These are phyloP conservation scores for Stevia rebaudiana DNA, from an alignment of 140 eudicot species.

Conservation along the genomic window DNA sequence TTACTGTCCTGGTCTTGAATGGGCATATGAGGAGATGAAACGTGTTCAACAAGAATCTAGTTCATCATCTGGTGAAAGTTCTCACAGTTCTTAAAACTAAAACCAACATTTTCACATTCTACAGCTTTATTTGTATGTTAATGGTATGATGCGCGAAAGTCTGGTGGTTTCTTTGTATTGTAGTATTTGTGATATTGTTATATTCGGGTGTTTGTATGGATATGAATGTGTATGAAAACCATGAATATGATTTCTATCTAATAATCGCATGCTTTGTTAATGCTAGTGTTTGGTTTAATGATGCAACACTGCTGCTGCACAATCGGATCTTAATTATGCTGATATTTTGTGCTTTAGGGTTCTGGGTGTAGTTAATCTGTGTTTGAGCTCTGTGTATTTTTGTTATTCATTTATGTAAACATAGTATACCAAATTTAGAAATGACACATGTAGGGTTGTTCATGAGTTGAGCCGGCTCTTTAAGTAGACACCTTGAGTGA, in stretches of 20 bases:
- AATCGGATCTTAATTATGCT: no score
- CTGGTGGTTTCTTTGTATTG: neutral
- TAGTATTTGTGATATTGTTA: slow-evolving; percentile 7
- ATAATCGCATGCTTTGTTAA: neutral
- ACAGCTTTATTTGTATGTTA: neutral
- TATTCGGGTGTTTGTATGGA: slow-evolving; percentile 12
- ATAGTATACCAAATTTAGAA: no score
- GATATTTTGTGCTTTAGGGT: no score
- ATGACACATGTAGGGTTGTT: no score
- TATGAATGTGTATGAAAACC: no score
- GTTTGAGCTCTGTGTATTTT: no score
- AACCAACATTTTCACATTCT: neutral
- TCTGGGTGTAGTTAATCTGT: no score
- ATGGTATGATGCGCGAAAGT: neutral
- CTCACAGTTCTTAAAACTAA: slow-evolving; percentile 63
- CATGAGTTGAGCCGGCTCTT: no score
- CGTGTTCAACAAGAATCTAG: slow-evolving; percentile 59
- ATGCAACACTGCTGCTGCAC: no score
- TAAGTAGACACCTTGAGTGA: no score
- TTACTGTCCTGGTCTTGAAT: slow-evolving; percentile 94
- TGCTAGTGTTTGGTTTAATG: neutral
- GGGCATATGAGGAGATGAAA: slow-evolving; percentile 90
- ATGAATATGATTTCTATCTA: slow-evolving; percentile 3
- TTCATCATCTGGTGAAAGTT: slow-evolving; percentile 62
- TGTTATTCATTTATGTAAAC: no score